Evolutionary conservation across 257 asterid genomes (phyloP).

Genomic region (Leonotis leonurus): DNA sequence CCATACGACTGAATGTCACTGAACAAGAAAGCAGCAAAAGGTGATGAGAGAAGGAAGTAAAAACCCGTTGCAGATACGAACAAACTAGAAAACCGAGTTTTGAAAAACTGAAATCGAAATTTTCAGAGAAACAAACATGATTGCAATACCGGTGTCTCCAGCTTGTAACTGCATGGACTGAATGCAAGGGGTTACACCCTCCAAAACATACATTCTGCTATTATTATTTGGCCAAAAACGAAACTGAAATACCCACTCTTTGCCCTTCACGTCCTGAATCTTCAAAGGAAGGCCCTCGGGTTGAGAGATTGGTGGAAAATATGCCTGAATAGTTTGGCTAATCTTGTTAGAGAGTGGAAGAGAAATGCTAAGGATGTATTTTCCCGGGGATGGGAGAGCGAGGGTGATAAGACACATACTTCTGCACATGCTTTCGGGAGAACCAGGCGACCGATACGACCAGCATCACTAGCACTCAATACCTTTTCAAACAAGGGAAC

Average conservation of each 20-base stretch:
- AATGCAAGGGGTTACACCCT: constrained; percentile 97
- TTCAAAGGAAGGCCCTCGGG: constrained; percentile 99
- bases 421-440: constrained; percentile 99
- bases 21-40: constrained; percentile 22
- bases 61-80: too few species aligned
- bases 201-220: constrained; percentile 93
- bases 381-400: background rate
- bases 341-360: constrained; percentile 8
- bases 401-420: constrained; percentile 25
- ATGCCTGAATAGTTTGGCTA: constrained; percentile 48
- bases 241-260: constrained; percentile 96
- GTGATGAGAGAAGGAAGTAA: constrained; percentile 13
- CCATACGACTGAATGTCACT: constrained; percentile 98
- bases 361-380: background rate
- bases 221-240: constrained; percentile 98
- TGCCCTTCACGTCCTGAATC: constrained; percentile 94
- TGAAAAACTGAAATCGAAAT: background rate
- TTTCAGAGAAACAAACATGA: background rate
- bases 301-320: constrained; percentile 89
- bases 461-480: constrained; percentile 98
- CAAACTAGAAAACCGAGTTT: background rate
- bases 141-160: constrained; percentile 81
- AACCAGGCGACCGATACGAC: constrained; percentile 95
- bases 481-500: constrained; percentile 95
- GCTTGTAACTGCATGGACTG: constrained; percentile 98